phyloP scores from a whole-genome alignment of 1,139 yeast genomes.

The Schizosaccharomyces versatilis region DNA sequence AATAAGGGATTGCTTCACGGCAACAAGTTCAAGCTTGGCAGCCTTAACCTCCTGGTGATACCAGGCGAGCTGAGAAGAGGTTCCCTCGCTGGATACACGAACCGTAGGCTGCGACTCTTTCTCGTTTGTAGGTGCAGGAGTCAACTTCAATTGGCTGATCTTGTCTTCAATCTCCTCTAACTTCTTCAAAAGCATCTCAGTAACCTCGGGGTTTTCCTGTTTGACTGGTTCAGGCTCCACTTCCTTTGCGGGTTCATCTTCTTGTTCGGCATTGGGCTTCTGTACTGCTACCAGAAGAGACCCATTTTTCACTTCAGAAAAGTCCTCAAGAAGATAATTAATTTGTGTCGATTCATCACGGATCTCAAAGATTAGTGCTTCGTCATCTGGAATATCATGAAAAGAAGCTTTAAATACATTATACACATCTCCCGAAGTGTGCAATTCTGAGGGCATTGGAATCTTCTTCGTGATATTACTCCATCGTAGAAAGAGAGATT shows the following conservation, averaged over 20 bases:
- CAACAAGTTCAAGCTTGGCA: constrained; percentile 18
- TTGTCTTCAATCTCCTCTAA: no score
- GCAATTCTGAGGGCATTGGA: no score
- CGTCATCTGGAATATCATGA: not conserved
- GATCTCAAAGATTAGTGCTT: constrained; percentile 28
- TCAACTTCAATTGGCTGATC: no score
- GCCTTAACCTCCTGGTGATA: constrained; percentile 17
- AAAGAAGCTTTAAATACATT: not conserved
- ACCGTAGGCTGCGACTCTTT: no score
- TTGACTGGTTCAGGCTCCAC: constrained; percentile 13
- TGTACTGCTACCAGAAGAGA: constrained; percentile 33
- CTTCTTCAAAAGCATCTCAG: no score
- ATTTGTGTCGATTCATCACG: constrained; percentile 39
- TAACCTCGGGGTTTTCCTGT: no score
- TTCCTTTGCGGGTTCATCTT: not conserved
- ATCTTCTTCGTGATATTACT: no score
- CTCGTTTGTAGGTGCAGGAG: no score
- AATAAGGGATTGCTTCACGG: constrained; percentile 20
- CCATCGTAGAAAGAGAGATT: no score
- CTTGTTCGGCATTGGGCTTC: constrained; percentile 11
- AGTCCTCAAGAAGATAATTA: constrained; percentile 63
- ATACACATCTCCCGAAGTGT: not conserved
- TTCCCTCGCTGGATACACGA: no score
- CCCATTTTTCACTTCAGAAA: constrained; percentile 40
- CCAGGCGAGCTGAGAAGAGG: constrained; percentile 10